Evolutionary conservation across 2,329 filamentous ascomycete species (phyloP).

Genomic region (Waltergamsia citrina): DNA sequence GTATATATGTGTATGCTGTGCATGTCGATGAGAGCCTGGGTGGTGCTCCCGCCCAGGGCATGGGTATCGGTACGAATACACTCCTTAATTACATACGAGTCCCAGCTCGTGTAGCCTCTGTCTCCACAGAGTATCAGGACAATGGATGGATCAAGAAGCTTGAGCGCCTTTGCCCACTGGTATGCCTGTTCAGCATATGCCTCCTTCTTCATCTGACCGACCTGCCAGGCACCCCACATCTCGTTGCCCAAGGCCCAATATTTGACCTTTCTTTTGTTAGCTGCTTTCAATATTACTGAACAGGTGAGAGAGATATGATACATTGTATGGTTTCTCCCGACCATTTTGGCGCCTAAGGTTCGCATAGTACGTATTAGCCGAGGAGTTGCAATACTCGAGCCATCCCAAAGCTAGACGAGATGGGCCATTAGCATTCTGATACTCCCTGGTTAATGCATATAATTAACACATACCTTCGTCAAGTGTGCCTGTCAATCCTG

Average conservation of each 20-base stretch:
- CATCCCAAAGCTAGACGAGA: constrained; percentile 64
- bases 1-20: constrained; percentile 77
- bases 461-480: too few species aligned
- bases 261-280: constrained; percentile 48
- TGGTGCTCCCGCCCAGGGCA: constrained; percentile 20
- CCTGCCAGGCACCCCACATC: constrained; percentile 57
- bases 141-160: constrained; percentile 61
- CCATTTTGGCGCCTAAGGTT: constrained; percentile 71
- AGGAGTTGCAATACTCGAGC: constrained; percentile 81
- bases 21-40: constrained; percentile 56
- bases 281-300: background rate
- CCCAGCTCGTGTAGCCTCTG: constrained; percentile 61
- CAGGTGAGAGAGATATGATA: constrained; percentile 6
- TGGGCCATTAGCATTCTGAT: too few species aligned
- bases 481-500: too few species aligned
- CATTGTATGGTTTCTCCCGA: constrained; percentile 63
- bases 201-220: constrained; percentile 59
- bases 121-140: constrained; percentile 65
- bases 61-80: constrained; percentile 39
- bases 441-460: too few species aligned
- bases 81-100: constrained; percentile 62
- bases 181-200: constrained; percentile 59
- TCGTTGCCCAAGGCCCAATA: constrained; percentile 84
- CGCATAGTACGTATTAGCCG: constrained; percentile 67
- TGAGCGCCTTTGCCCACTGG: constrained; percentile 64